These are phyloP conservation scores for Neurospora terricola DNA, from an alignment of 495 filamentous ascomycete species.

Conservation along the genomic window DNA sequence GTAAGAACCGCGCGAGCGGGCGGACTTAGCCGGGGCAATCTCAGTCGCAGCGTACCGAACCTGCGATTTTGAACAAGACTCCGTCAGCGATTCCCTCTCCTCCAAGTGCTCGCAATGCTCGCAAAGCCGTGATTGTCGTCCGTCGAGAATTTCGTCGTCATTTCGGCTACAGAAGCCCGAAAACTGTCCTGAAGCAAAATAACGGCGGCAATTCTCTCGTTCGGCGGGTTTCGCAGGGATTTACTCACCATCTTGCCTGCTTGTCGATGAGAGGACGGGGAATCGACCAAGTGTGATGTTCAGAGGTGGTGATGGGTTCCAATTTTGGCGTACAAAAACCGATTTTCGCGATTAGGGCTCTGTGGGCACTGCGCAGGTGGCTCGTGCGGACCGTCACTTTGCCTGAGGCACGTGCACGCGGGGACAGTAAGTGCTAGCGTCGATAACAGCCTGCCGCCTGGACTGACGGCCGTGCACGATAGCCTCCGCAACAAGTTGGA, in stretches of 20 bases:
- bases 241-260: constrained; percentile 31
- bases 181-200: background rate
- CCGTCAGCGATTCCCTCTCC: constrained; percentile 24
- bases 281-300: constrained; percentile 25
- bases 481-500: background rate
- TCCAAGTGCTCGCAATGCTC: background rate
- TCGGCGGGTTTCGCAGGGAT: constrained; percentile 4
- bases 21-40: constrained; percentile 83
- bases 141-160: background rate
- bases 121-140: background rate
- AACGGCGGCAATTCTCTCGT: background rate
- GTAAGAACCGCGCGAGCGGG: constrained; percentile 94
- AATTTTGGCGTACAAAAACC: constrained; percentile 25
- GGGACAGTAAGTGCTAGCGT: constrained; percentile 5
- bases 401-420: constrained; percentile 12
- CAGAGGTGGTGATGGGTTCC: constrained; percentile 18
- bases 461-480: background rate
- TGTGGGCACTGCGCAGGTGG: constrained; percentile 21
- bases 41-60: constrained; percentile 96
- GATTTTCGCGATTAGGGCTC: constrained; percentile 31
- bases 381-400: constrained; percentile 11
- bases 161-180: background rate
- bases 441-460: constrained; percentile 3
- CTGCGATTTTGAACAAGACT: constrained; percentile 37
- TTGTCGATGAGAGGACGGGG: constrained; percentile 23